A percentile compares a stretch with the other conserved stretches of the same genome.
Evolutionary conservation across 331 rosid genomes (phyloP).

Genomic region (Cydonia oblonga): DNA sequence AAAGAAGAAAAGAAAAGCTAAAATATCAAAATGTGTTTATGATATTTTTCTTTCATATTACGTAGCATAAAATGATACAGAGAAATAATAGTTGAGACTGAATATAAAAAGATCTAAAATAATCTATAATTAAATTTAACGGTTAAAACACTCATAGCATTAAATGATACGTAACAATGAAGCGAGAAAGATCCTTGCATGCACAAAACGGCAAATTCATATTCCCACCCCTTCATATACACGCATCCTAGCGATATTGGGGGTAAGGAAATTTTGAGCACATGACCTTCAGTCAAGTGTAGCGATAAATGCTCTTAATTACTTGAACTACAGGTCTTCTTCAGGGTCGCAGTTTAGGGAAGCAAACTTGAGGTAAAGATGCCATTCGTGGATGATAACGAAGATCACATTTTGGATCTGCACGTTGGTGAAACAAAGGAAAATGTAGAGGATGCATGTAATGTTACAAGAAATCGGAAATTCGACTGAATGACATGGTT

Average conservation of each 20-base stretch:
- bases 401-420: background rate
- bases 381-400: background rate
- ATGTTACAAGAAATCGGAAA: background rate
- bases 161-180: background rate
- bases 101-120: no score
- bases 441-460: background rate
- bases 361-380: background rate
- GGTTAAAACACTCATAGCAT: no score
- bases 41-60: no score
- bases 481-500: background rate
- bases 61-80: no score
- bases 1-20: background rate
- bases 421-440: background rate
- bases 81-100: no score
- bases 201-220: background rate
- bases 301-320: no score
- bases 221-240: background rate
- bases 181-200: background rate
- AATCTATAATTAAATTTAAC: no score
- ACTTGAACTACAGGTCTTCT: no score
- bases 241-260: no score
- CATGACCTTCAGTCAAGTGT: rapidly evolving
- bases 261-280: no score
- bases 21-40: background rate
- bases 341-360: no score